Conservation (phyloP, 192 early-diverging fungal genomes). For the Umbelopsis sp. region DNA sequence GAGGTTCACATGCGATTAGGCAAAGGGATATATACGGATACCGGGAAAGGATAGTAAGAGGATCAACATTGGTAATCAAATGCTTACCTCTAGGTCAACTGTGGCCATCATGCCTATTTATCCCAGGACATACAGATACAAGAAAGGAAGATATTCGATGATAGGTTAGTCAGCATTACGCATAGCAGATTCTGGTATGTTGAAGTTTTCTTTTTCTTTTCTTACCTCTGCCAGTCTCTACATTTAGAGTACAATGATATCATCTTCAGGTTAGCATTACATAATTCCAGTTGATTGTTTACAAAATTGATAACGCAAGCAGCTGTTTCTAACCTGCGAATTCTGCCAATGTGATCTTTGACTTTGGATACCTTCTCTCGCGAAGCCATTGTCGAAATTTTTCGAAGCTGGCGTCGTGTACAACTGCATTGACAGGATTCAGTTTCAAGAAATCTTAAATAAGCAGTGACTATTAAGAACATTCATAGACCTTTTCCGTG, state of each 20-base stretch:
- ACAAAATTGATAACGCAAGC: background rate
- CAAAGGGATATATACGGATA: too few species aligned
- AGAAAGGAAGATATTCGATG: too few species aligned
- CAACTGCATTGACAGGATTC: conserved; percentile 27
- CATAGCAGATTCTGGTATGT: too few species aligned
- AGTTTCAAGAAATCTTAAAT: too few species aligned
- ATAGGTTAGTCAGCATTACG: too few species aligned
- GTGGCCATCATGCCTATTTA: conserved; percentile 55
- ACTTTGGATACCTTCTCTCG: conserved; percentile 45
- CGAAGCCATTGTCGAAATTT: conserved; percentile 53
- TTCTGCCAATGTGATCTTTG: conserved; percentile 55
- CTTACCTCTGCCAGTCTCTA: conserved; percentile 11
- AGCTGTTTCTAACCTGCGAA: conserved; percentile 42
- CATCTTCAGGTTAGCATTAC: background rate
- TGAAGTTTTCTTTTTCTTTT: background rate
- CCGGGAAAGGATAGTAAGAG: too few species aligned
- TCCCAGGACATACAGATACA: too few species aligned
- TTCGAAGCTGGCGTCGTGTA: conserved; percentile 49
- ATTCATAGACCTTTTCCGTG: background rate
- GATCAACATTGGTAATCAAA: background rate
- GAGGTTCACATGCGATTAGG: too few species aligned
- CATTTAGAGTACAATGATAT: background rate
- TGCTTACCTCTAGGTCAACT: conserved; percentile 46
- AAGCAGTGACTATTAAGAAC: too few species aligned
- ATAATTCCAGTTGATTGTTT: background rate